Base-by-base conservation (phyloP, 352 stramenopile species). In the Globisporangium carolinianum region DNA sequence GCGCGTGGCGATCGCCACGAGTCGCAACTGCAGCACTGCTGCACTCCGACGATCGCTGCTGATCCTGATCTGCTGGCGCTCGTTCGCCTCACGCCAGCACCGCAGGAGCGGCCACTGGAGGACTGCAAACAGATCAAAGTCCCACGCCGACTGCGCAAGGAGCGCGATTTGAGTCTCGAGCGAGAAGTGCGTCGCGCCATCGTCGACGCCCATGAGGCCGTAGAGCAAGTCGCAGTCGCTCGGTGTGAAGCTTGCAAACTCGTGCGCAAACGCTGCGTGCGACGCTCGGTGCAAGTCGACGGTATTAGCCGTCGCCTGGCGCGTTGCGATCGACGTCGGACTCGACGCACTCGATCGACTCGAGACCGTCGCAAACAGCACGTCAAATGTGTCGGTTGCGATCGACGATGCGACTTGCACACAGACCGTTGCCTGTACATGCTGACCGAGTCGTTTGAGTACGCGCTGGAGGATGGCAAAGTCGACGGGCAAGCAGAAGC, bases 401-500 rank as follows among this genome's bases (percentile, higher is more conserved):
- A 76, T 64, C 8, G 78, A 68, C 11, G 73, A 67, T 0, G 71
- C 57, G 6, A 75, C 38, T n/a, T 73, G 51, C 7, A 43, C 39
- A 43, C 7, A 8, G 39, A 1, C 11, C 1, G 7, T 6, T 8
- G 61, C 49, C 1, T 32, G 57, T 12, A 52, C 55, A 12, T 5
- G 36, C 7, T n/a, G 9, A 14, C 41, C 38, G 3, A 80, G 59
- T 32, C 66, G 50, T 9, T 71, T 17, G 38, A 88, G 67, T 36
- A 84, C 79, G 4, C 73, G 15, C 35, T 71, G 49, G 10, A 93
- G 64, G 37, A 91, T 72, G 50, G 85, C 75, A 37, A 93, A 88
- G 60, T 93, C 83, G 0, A 91, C 74, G 10, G 83, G 81, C 14
- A 93, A 67, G 39, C 83, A 93, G 54, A 93, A 93, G 37, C 83